A percentile compares a stretch with the other conserved stretches of the same genome.
phyloP scores from a whole-genome alignment of 768 basidiomycete species.

The Kwoniella sp. region DNA sequence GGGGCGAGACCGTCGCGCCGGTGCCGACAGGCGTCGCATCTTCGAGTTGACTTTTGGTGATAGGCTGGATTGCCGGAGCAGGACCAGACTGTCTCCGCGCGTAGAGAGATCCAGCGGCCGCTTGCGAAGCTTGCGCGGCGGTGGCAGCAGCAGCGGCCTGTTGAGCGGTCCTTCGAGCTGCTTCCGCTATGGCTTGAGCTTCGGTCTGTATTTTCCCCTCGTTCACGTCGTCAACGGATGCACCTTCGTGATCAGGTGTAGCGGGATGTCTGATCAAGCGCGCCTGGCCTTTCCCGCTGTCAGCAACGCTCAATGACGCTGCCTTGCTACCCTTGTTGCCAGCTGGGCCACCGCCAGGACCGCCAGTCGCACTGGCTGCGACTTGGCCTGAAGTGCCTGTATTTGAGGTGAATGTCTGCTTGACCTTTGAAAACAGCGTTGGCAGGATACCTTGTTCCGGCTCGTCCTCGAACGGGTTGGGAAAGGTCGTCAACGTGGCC shows the following conservation, averaged over 20 bases:
- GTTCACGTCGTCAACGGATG: no score
- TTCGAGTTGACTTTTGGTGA: no score
- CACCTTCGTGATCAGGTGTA: no score
- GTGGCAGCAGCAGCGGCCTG: conserved; percentile 5
- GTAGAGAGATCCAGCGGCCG: neutral
- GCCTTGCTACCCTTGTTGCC: no score
- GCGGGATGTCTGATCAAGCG: no score
- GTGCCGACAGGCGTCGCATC: no score
- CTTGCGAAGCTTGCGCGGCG: conserved; percentile 1
- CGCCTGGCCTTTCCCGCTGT: no score
- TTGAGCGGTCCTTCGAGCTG: conserved; percentile 16
- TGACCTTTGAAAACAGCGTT: conserved; percentile 40
- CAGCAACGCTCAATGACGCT: no score
- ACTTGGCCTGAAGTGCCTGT: neutral
- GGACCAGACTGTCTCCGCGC: conserved; percentile 4
- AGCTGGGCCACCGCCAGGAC: no score
- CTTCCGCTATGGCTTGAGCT: conserved; percentile 39
- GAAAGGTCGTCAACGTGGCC: conserved; percentile 36
- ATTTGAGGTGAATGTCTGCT: conserved; percentile 32
- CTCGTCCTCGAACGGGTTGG: conserved; percentile 41
- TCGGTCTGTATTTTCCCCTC: conserved; percentile 25
- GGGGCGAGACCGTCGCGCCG: neutral
- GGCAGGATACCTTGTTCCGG: conserved; percentile 44
- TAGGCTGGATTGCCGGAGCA: conserved; percentile 1
- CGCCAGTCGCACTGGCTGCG: neutral